phyloP scores from a whole-genome alignment of 129 eudicot species.

The Pittosporum tobira region DNA sequence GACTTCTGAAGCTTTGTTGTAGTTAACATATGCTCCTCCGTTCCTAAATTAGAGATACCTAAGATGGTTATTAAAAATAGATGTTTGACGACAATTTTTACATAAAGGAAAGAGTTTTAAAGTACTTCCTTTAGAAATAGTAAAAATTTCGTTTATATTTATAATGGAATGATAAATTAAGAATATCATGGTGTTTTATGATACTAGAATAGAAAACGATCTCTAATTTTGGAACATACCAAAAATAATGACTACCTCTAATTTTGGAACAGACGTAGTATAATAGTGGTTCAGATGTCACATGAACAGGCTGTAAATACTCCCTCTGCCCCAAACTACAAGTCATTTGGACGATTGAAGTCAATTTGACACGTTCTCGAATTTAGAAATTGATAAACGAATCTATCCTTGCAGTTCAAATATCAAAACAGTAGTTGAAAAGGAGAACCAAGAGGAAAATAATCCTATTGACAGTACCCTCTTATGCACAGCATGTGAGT shows the following conservation, averaged over 20 bases:
- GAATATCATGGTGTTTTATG: no score
- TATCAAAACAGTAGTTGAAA: conserved; percentile 53
- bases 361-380: background rate
- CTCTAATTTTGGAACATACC: no score
- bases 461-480: conserved; percentile 22
- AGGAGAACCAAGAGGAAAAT: conserved; percentile 32
- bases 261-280: no score
- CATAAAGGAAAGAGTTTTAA: no score
- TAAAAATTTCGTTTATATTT: no score
- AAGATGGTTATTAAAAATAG: background rate
- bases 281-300: background rate
- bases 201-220: no score
- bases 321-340: no score
- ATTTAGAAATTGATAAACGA: background rate
- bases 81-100: no score
- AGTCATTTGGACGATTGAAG: no score
- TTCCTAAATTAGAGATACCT: background rate
- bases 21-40: background rate
- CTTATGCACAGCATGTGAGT: conserved; percentile 64
- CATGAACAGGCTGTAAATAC: background rate
- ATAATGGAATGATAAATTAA: no score
- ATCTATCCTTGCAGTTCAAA: conserved; percentile 46
- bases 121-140: no score
- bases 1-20: background rate
- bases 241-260: no score